phyloP scores from a whole-genome alignment of 331 rosid species.

The Ulmus americana region DNA sequence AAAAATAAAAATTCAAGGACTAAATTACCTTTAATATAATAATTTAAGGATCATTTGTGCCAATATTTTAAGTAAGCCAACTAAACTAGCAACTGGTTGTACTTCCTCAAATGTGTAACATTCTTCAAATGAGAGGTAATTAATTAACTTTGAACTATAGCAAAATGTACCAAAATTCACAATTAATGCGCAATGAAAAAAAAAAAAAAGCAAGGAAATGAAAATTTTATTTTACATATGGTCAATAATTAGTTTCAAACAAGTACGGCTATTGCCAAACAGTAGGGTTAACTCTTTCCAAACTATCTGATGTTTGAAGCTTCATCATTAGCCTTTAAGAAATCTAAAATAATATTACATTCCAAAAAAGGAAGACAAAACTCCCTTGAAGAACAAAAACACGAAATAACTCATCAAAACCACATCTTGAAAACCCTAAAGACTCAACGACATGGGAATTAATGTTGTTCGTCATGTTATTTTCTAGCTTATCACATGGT shows the following conservation, averaged over 20 bases:
- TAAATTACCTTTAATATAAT: too few species aligned
- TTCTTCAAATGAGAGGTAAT: too few species aligned
- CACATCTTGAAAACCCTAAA: conserved; percentile 7
- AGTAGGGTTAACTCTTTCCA: background rate
- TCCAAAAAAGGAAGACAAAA: background rate
- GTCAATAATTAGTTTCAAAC: background rate
- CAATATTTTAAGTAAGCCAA: too few species aligned
- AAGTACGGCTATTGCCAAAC: background rate
- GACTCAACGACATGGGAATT: background rate
- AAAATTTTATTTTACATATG: background rate
- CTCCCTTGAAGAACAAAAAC: background rate
- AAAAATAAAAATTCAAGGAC: too few species aligned
- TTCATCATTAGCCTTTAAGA: background rate
- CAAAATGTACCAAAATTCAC: background rate
- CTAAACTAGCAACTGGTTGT: too few species aligned
- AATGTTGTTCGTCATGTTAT: background rate
- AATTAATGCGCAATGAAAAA: background rate
- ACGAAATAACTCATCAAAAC: conserved; percentile 8
- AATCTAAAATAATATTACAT: background rate
- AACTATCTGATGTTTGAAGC: background rate
- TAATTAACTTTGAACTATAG: background rate
- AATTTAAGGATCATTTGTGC: too few species aligned
- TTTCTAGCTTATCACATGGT: conserved; percentile 22
- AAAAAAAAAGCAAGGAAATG: background rate
- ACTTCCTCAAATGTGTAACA: too few species aligned